Evolutionary conservation across 148 eudicot species (phyloP), one percentile per base, ranked within the genome.

Genomic region (Cornus florida): DNA sequence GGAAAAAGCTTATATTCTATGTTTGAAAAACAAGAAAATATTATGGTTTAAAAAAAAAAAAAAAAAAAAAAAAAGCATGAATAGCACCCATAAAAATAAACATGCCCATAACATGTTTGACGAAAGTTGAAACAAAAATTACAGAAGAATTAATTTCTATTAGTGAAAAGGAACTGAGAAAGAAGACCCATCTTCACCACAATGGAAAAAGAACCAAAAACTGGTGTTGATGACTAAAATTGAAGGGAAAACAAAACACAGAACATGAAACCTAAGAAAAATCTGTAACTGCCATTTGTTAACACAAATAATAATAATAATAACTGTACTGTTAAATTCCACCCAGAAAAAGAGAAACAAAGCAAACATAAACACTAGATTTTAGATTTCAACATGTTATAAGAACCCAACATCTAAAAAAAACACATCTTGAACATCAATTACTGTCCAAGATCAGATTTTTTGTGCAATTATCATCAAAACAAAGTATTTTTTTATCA

Each of bases 31-130:
- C 0, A 46, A 72, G 13, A 3, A 50, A 24, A 35, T 19, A 53
- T 53, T 12, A 14, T 3, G 13, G 5, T 72, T 19, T 28, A 28
- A 28, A 28, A 28, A 28, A 28, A 0, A 28, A 28, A 28, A 28
- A 28, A 28, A 0, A 28, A 53, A 57, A 17, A n/a, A 24, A 69
- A 35, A 77, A 53, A 5, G 62, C 73, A 70, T 70, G 71, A 70
- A 77, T 48, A 76, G 28, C 28, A 62, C 23, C 79, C 73, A 77
- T 16, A 16, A 69, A 24, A 60, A 31, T 11, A 69, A 77, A 70
- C 73, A 77, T 68, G 74, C 41, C 39, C 28, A 46, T 35, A 11
- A 17, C 59, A 53, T 53, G 59, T 12, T 53, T 53, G 59, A 14
- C 17, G 10, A 73, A 72, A 53, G 22, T 32, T 67, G 72, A 67